Percentiles rank a stretch among this genome's conserved stretches.
phyloP scores from a whole-genome alignment of 2,329 filamentous ascomycete genomes.

The Arthrobotrys iridis region DNA sequence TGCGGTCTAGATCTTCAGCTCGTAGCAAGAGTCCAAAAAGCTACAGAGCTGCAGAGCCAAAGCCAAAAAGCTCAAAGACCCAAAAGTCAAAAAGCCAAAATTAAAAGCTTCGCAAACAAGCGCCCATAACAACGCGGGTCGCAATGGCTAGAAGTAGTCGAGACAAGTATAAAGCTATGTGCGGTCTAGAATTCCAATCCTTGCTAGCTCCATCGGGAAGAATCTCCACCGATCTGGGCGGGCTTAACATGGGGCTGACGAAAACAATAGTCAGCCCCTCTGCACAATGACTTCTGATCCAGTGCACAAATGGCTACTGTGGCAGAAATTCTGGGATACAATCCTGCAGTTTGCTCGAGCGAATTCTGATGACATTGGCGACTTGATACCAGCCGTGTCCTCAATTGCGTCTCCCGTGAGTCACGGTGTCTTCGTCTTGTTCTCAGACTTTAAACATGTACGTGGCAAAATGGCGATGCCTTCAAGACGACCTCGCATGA shows the following conservation, averaged over 20 bases:
- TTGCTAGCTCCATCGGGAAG: not conserved
- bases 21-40: not conserved
- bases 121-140: not conserved
- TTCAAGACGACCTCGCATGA: not conserved
- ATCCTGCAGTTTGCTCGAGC: not conserved
- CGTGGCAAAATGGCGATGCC: constrained; percentile 15
- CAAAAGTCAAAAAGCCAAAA: too few species aligned
- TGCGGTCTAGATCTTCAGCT: constrained; percentile 11
- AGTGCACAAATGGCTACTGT: constrained; percentile 31
- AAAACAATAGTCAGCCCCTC: not conserved
- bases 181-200: not conserved
- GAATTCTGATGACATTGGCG: not conserved
- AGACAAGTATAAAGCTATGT: not conserved
- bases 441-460: constrained; percentile 5
- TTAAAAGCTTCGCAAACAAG: constrained; percentile 33
- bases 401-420: constrained; percentile 35
- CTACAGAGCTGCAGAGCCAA: too few species aligned
- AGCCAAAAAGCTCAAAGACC: too few species aligned
- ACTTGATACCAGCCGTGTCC: not conserved
- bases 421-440: constrained; percentile 12
- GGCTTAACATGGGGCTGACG: constrained; percentile 13
- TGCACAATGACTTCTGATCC: not conserved
- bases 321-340: constrained; percentile 7
- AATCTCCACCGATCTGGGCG: not conserved
- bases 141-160: too few species aligned